Conservation (phyloP, 768 basidiomycete species). For the Xanthoconium stramineum region DNA sequence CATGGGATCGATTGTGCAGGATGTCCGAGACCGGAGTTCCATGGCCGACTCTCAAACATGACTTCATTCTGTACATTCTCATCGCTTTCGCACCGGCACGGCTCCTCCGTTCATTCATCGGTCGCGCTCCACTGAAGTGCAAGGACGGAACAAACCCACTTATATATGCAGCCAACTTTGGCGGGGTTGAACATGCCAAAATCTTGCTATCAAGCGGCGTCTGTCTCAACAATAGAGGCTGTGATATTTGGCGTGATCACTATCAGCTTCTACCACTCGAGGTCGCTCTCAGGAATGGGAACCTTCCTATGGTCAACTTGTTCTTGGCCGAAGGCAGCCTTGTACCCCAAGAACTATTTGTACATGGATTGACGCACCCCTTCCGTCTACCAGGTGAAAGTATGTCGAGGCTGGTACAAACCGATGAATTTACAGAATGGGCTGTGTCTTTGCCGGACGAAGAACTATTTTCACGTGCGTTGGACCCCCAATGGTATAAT, state of each 20-base stretch:
- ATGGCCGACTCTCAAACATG: no score
- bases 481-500: not conserved
- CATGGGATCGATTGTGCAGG: no score
- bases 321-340: not conserved
- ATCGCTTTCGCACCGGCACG: no score
- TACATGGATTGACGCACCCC: not conserved
- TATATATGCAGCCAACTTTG: not conserved
- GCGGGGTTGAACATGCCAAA: no score
- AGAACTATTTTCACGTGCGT: not conserved
- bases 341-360: slow-evolving; percentile 1
- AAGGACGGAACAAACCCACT: no score
- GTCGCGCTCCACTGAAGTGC: no score
- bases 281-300: not conserved
- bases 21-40: no score
- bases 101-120: no score
- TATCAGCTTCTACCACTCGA: not conserved
- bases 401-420: no score
- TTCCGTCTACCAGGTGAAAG: no score
- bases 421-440: slow-evolving; percentile 15
- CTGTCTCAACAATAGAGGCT: not conserved
- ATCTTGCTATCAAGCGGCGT: no score
- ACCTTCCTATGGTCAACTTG: not conserved
- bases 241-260: not conserved
- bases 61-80: no score
- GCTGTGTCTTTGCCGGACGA: not conserved